A percentile compares a stretch with the other conserved stretches of the same genome.
Conservation (phyloP, 2,329 filamentous ascomycete genomes). For the Penicillium brasilianum region DNA sequence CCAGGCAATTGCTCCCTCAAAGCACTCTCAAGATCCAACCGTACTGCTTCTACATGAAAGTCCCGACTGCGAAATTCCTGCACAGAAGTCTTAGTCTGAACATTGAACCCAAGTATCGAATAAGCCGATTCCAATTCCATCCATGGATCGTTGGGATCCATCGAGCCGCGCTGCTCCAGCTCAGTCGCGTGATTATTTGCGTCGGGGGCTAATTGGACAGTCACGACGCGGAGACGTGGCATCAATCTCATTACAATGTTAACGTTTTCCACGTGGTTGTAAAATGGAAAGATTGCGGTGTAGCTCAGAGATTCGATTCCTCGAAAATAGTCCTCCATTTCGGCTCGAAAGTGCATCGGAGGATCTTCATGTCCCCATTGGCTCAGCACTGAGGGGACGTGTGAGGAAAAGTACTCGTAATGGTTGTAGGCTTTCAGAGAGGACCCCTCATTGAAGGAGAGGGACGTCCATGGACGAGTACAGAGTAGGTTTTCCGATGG, state of each 20-base stretch:
- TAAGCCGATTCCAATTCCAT: conserved; percentile 61
- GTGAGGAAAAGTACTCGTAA: conserved; percentile 72
- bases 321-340: conserved; percentile 52
- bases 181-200: conserved; percentile 43
- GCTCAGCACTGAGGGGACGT: conserved; percentile 66
- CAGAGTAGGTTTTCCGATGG: neutral
- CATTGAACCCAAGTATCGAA: conserved; percentile 49
- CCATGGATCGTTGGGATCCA: conserved; percentile 55
- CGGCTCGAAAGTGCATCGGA: conserved; percentile 5
- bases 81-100: conserved; percentile 34
- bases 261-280: conserved; percentile 60
- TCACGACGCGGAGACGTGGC: conserved; percentile 59
- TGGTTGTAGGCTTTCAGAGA: conserved; percentile 72
- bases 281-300: conserved; percentile 70
- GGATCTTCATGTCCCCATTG: conserved; percentile 41
- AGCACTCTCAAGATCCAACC: conserved; percentile 33
- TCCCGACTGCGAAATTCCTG: conserved; percentile 39
- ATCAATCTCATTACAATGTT: conserved; percentile 54
- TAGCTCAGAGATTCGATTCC: conserved; percentile 56
- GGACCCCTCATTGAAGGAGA: conserved; percentile 76
- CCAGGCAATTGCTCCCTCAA: conserved; percentile 31
- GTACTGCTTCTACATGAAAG: conserved; percentile 38
- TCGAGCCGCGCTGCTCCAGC: conserved; percentile 44
- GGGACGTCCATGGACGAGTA: conserved; percentile 64
- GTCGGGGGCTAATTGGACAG: conserved; percentile 57